These are phyloP conservation scores for Aspergillus brunneoviolaceus DNA, from an alignment of 2,329 filamentous ascomycete species.

Conservation along the genomic window DNA sequence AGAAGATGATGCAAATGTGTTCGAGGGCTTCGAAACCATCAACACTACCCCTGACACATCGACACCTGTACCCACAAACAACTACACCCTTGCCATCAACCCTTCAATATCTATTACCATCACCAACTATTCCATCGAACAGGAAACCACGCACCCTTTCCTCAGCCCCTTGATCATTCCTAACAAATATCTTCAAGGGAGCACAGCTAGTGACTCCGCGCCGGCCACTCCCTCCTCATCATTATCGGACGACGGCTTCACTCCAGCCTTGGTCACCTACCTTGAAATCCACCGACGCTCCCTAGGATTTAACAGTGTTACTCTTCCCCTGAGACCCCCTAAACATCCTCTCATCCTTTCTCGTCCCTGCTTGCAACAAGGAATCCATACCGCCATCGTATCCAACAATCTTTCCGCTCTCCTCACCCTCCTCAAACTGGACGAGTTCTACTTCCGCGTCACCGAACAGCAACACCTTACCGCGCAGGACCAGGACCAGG, in stretches of 20 bases:
- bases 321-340: constrained; percentile 4
- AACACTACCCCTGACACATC: not conserved
- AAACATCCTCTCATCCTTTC: constrained; percentile 27
- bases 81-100: constrained; percentile 24
- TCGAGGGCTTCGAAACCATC: constrained; percentile 19
- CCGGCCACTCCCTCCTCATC: not conserved
- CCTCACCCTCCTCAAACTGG: constrained; percentile 39
- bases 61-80: not conserved
- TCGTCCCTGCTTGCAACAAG: constrained; percentile 36
- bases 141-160: constrained; percentile 14
- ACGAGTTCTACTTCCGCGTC: constrained; percentile 31
- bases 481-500: not conserved
- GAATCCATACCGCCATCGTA: constrained; percentile 41
- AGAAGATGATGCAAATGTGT: constrained; percentile 14
- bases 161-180: constrained; percentile 22
- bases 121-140: constrained; percentile 11
- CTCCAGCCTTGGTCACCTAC: constrained; percentile 28
- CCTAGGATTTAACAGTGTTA: constrained; percentile 22
- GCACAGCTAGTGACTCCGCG: not conserved
- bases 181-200: constrained; percentile 16
- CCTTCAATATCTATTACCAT: constrained; percentile 24
- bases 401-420: constrained; percentile 34
- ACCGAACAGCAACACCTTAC: not conserved
- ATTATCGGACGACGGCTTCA: constrained; percentile 27
- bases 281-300: constrained; percentile 40